A percentile compares a stretch with the other conserved stretches of the same genome.
Evolutionary conservation across 163 green algal genomes (phyloP).

Genomic region (Volvox carteri): DNA sequence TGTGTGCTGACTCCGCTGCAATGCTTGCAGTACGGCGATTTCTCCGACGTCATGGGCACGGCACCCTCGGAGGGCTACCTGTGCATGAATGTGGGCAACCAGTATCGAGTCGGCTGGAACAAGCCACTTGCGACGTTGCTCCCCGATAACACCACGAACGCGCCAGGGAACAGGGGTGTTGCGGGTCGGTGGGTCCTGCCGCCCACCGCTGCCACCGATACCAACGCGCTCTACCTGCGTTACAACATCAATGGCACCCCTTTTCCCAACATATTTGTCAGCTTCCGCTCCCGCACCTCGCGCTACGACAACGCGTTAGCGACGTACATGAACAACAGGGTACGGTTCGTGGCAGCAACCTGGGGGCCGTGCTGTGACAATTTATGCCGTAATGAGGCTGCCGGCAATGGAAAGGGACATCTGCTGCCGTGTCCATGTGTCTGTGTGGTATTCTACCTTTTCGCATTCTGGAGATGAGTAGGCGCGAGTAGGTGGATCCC

Average conservation of each 20-base stretch:
- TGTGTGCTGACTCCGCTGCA: too few species aligned
- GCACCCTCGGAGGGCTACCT: conserved; percentile 24
- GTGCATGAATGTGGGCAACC: conserved; percentile 43
- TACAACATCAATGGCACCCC: neutral
- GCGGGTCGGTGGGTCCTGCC: neutral
- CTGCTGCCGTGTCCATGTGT: too few species aligned
- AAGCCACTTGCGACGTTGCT: neutral
- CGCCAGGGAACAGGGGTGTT: neutral
- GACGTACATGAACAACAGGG: conserved; percentile 1
- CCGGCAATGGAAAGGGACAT: too few species aligned
- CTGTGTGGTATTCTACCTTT: too few species aligned
- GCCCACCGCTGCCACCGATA: neutral
- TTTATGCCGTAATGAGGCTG: too few species aligned
- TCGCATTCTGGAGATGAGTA: too few species aligned
- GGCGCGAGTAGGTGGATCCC: too few species aligned
- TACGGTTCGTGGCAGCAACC: neutral
- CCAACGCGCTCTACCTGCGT: conserved; percentile 9
- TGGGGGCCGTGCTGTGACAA: neutral
- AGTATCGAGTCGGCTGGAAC: conserved; percentile 33
- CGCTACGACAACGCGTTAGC: conserved; percentile 17
- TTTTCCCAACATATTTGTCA: conserved; percentile 20
- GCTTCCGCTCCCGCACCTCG: neutral
- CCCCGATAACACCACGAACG: neutral
- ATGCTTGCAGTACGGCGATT: conserved; percentile 27
- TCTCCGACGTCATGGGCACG: conserved; percentile 34